Conservation (phyloP, 129 eudicot species). For the Artemisia annua region DNA sequence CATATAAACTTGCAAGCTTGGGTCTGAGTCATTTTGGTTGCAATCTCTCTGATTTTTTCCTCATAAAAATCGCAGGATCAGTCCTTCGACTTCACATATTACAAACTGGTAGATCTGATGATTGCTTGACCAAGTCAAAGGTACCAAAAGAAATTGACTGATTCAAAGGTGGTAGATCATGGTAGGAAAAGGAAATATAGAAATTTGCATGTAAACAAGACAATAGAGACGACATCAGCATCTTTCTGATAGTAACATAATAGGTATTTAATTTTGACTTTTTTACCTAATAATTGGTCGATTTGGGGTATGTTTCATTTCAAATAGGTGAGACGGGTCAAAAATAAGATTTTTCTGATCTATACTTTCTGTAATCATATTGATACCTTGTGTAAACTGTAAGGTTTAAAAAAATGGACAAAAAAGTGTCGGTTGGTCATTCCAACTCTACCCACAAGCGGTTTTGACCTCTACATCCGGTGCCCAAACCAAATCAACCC, state of each 20-base stretch:
- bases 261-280: neutral
- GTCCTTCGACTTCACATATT: constrained; percentile 8
- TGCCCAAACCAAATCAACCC: no score
- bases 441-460: neutral
- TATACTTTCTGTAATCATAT: neutral
- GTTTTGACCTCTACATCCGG: neutral
- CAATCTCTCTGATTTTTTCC: neutral
- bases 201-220: no score
- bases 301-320: constrained; percentile 1
- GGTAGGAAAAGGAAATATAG: no score
- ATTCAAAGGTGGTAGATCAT: constrained; percentile 19
- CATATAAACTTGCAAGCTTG: no score
- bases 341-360: neutral
- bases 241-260: neutral
- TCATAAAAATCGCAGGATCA: neutral
- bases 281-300: neutral
- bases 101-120: constrained; percentile 7
- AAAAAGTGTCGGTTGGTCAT: neutral
- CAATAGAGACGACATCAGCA: neutral
- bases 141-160: constrained; percentile 19
- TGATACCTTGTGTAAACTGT: neutral
- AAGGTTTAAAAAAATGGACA: neutral
- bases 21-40: neutral
- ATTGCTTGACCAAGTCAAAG: constrained; percentile 21
- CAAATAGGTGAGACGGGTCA: neutral